Evolutionary conservation across 805 yeast species (phyloP), one percentile per base, ranked within the genome.

Genomic region (Sporopachydermia lactativora): DNA sequence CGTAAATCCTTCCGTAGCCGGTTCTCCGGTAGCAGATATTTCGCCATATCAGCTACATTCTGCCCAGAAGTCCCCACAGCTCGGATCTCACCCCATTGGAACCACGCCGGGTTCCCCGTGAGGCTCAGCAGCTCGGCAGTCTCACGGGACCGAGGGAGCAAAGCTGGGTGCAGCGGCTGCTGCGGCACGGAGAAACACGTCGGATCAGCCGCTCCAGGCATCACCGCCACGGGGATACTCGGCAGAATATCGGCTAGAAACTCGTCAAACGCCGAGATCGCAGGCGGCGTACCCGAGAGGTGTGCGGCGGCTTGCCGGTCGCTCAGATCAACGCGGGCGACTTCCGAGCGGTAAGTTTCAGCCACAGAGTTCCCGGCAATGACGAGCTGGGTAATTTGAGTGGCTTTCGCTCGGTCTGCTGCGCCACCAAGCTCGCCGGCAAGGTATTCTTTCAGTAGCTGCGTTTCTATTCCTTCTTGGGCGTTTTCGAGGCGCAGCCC

Each of bases 191-290:
- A 72, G 14, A 70, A 61, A 45, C 82, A 94, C n/a, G 84, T 76
- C 0, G 96, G 95, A 55, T 92, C 98, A 3, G 67, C 59, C 4
- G 63, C 70, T 3, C 98, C 97, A 0, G 98, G 95, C 76, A 92
- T 68, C 2, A 92, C 50, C 36, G 79, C 71, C 4, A 88, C 75
- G 0, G 94, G 81, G 14, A 85, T 58, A 2, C 80, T 64, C 4
- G 65, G 57, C 2, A 77, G 59, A 1, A 83, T 45, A 11, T 78
- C 77, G 2, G 65, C 54, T 3, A 89, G 48, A 49, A 78, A 74
- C 5, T 54, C 49, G 48, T 83, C 89, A 17, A 89, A 58, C n/a
- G 63, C 61, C n/a, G 51, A 53, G n/a, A 24, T 24, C 8, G 31
- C 8, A 24, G 31, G 13, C n/a, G 31, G 31, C 31, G 31, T 24